Evolutionary conservation across 2,329 filamentous ascomycete genomes (phyloP).

Genomic region (Fusarium proliferatum): DNA sequence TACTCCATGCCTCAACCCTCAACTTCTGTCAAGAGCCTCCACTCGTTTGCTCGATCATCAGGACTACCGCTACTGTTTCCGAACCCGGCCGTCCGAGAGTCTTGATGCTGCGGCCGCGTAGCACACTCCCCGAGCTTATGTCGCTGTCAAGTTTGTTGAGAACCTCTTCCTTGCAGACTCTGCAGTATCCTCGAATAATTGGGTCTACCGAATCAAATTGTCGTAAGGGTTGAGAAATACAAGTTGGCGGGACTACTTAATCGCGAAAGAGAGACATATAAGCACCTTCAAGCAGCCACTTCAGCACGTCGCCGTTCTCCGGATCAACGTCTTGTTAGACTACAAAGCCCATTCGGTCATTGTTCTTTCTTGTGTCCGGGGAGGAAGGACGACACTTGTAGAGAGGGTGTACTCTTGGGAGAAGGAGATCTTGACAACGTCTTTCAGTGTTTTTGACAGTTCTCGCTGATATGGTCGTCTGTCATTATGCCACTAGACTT

Average conservation of each 20-base stretch:
- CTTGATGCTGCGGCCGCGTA: neutral
- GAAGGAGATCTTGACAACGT: neutral
- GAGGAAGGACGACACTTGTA: no score
- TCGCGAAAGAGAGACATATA: no score
- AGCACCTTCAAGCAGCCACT: no score
- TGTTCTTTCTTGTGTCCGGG: neutral
- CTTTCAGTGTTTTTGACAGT: neutral
- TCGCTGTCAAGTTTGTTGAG: neutral
- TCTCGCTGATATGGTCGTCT: neutral
- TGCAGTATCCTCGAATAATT: neutral
- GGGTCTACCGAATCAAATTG: slow-evolving; percentile 24
- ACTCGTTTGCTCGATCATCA: neutral
- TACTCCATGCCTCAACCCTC: no score
- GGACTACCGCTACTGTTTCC: neutral
- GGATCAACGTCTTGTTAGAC: neutral
- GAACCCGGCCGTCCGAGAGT: neutral
- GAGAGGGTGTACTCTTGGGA: neutral
- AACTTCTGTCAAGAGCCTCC: neutral
- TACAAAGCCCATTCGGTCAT: neutral
- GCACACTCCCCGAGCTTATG: neutral
- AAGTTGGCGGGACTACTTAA: neutral
- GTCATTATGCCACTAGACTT: neutral
- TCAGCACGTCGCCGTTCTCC: neutral
- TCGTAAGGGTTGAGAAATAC: slow-evolving; percentile 37
- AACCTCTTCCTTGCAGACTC: neutral